Evolutionary conservation across 345 rosid genomes (phyloP).

Genomic region (Eucalyptus viminalis): DNA sequence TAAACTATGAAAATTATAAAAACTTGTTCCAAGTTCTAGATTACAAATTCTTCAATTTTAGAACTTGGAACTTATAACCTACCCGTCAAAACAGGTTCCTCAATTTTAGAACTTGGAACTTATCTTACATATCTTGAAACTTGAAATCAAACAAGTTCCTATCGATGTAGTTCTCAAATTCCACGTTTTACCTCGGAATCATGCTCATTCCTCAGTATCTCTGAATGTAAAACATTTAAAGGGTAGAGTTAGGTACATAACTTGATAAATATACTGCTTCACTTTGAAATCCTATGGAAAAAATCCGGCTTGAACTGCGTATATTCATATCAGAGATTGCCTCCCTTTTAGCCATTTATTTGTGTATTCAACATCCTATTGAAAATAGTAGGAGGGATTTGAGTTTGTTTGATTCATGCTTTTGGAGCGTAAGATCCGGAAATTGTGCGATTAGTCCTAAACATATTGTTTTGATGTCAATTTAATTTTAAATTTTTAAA

Average conservation of each 20-base stretch:
- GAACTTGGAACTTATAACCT: rapidly evolving
- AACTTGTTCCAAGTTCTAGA: rapidly evolving
- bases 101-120: no score
- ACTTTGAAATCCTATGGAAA: neutral
- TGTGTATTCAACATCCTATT: neutral
- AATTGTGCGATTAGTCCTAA: neutral
- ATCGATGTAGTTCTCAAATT: rapidly evolving
- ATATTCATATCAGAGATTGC: neutral
- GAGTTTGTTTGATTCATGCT: neutral
- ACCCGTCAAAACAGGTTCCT: rapidly evolving
- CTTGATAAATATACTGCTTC: neutral
- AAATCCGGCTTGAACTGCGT: rapidly evolving
- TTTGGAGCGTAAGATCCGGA: neutral
- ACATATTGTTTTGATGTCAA: neutral
- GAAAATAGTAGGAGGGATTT: neutral
- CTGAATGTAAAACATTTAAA: no score
- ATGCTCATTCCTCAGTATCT: no score
- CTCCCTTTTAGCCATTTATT: neutral
- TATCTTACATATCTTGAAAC: no score
- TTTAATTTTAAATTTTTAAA: neutral
- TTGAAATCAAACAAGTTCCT: rapidly evolving
- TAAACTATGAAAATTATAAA: no score
- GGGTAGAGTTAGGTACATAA: no score
- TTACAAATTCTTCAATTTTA: no score
- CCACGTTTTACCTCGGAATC: neutral